These are phyloP conservation scores for Talaromyces amestolkiae DNA, from an alignment of 2,329 filamentous ascomycete species.

Conservation along the genomic window DNA sequence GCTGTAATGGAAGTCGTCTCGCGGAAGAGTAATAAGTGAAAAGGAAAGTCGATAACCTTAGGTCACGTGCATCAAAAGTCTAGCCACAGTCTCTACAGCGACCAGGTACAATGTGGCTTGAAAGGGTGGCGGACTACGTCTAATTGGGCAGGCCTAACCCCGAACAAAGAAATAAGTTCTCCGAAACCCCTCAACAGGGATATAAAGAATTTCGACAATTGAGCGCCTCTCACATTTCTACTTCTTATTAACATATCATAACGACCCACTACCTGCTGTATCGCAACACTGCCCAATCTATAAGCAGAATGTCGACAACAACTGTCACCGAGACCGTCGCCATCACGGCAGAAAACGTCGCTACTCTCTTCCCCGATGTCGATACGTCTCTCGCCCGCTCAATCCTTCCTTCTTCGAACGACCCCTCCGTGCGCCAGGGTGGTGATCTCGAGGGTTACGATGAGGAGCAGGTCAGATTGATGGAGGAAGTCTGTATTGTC, in stretches of 20 bases:
- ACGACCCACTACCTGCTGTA: background rate
- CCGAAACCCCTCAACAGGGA: background rate
- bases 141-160: background rate
- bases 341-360: constrained; percentile 82
- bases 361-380: constrained; percentile 83
- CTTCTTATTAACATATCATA: background rate
- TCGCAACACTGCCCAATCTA: background rate
- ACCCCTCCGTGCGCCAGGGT: constrained; percentile 49
- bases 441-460: constrained; percentile 85
- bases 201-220: background rate
- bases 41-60: background rate
- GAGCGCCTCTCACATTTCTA: background rate
- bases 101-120: background rate
- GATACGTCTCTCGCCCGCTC: constrained; percentile 58
- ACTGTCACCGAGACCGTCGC: constrained; percentile 55
- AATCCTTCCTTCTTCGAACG: constrained; percentile 40
- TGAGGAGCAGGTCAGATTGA: constrained; percentile 93
- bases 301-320: constrained; percentile 45
- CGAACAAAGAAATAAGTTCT: background rate
- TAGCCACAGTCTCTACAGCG: background rate
- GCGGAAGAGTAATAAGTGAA: background rate
- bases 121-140: background rate
- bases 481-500: constrained; percentile 99
- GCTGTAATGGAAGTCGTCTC: background rate
- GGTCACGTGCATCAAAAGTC: background rate